Percentiles rank a stretch among this genome's conserved stretches.
Evolutionary conservation across 306 rosid genomes (phyloP).

Genomic region (Geum urbanum): DNA sequence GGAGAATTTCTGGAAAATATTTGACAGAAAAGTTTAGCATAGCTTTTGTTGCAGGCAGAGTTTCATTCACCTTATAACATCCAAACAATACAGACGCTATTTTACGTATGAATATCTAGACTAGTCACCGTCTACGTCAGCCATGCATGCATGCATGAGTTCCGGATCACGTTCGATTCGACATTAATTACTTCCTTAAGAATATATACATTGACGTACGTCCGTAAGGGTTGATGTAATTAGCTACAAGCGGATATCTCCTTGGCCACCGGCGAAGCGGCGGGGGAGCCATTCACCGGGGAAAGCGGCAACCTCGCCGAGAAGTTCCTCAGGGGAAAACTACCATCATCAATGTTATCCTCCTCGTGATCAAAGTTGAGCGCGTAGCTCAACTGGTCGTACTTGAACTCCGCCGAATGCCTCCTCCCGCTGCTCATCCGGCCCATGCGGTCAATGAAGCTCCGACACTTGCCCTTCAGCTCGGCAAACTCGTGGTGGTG

Average conservation of each 20-base stretch:
- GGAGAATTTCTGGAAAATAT: too few relatives aligned
- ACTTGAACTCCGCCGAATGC: constrained; percentile 64
- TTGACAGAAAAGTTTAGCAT: too few relatives aligned
- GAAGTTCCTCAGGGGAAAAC: constrained; percentile 39
- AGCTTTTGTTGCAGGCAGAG: too few relatives aligned
- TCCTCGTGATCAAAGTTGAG: constrained; percentile 66
- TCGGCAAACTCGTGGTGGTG: constrained; percentile 31
- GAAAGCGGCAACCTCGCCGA: constrained; percentile 48
- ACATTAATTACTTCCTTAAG: too few relatives aligned
- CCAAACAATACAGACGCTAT: too few relatives aligned
- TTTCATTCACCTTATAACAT: too few relatives aligned
- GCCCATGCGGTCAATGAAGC: constrained; percentile 44
- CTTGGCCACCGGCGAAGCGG: constrained; percentile 21
- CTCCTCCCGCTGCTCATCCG: constrained; percentile 37
- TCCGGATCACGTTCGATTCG: too few relatives aligned
- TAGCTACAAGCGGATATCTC: constrained; percentile 14
- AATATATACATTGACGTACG: neutral
- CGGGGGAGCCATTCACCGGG: constrained; percentile 12
- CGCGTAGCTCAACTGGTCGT: constrained; percentile 63
- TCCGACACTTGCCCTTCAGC: constrained; percentile 42
- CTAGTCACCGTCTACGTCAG: too few relatives aligned
- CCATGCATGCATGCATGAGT: too few relatives aligned
- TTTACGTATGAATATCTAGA: too few relatives aligned
- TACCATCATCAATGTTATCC: constrained; percentile 12
- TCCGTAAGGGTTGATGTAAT: neutral